Percentiles rank a stretch among this genome's conserved stretches.
phyloP scores from a whole-genome alignment of 139 green algal species.

The Chlamydomonas incerta region DNA sequence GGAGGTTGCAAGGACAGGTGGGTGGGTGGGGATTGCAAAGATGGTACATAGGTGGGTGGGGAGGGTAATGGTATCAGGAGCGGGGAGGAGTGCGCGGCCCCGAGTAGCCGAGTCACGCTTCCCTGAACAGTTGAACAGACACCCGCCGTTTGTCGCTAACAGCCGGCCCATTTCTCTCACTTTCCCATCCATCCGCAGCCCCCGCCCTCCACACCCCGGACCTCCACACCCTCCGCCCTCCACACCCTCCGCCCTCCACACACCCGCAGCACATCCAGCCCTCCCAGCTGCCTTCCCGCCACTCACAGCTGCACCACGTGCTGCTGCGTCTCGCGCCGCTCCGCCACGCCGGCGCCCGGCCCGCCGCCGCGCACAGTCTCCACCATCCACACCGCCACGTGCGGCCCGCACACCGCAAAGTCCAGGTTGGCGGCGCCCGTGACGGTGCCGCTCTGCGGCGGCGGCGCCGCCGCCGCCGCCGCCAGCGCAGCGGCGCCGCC shows the following conservation, averaged over 20 bases:
- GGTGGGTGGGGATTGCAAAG: too few species aligned
- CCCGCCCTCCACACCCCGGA: too few species aligned
- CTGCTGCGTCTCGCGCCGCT: not conserved
- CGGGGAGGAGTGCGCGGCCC: too few species aligned
- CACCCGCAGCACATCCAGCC: not conserved
- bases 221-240: too few species aligned
- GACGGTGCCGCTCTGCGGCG: not conserved
- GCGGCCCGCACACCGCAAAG: slow-evolving; percentile 3
- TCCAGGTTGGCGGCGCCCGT: slow-evolving; percentile 11
- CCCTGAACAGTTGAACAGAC: too few species aligned
- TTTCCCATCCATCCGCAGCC: too few species aligned
- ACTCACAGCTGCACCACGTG: slow-evolving; percentile 42
- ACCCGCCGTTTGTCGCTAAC: too few species aligned
- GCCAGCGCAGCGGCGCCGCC: not conserved
- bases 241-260: not conserved
- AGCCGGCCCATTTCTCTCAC: too few species aligned
- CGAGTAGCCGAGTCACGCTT: too few species aligned
- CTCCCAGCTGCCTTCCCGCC: not conserved
- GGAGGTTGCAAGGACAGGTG: not conserved
- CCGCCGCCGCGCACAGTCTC: not conserved
- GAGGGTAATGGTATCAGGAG: too few species aligned
- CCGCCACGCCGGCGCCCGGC: not conserved
- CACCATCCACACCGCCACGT: slow-evolving; percentile 35
- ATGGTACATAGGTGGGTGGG: too few species aligned
- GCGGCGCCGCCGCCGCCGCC: not conserved